Conservation (phyloP, 768 basidiomycete species). For the Daedaleopsis nitida region DNA sequence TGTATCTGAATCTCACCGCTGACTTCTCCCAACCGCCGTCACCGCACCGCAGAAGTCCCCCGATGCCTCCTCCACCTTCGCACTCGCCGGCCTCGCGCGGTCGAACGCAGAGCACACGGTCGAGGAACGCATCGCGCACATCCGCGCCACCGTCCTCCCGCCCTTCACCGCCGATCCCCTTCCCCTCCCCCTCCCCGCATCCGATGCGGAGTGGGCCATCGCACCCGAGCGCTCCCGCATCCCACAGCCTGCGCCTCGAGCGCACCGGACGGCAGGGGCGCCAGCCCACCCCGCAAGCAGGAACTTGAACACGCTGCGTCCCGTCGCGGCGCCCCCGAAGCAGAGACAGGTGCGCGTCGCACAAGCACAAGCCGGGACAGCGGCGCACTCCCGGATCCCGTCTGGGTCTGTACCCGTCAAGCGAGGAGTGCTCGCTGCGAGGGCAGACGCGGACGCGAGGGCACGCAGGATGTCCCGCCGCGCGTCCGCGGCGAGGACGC, state of each 20-base stretch:
- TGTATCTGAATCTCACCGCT: background rate
- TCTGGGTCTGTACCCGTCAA: background rate
- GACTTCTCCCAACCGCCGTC: background rate
- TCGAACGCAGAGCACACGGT: constrained; percentile 4
- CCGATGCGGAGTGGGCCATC: background rate
- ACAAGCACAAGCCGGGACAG: background rate
- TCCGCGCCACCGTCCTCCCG: constrained; percentile 16
- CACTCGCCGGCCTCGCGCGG: background rate
- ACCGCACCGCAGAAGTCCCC: background rate
- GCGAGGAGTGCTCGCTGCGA: no score
- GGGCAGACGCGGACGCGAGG: background rate
- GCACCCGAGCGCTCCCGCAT: constrained; percentile 7
- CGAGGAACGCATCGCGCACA: constrained; percentile 20
- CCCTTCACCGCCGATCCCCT: constrained; percentile 9
- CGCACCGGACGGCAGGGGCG: background rate
- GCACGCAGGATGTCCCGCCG: constrained; percentile 19
- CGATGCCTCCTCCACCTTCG: background rate
- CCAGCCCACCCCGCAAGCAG: no score
- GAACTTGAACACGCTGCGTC: no score
- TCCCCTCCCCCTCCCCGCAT: background rate
- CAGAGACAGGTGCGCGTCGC: constrained; percentile 4
- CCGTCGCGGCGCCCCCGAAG: background rate
- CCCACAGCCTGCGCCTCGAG: background rate
- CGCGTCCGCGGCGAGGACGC: constrained; percentile 16
- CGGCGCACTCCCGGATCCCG: background rate